phyloP scores from a whole-genome alignment of 2,329 filamentous ascomycete genomes.

The Xylariaceae sp. region DNA sequence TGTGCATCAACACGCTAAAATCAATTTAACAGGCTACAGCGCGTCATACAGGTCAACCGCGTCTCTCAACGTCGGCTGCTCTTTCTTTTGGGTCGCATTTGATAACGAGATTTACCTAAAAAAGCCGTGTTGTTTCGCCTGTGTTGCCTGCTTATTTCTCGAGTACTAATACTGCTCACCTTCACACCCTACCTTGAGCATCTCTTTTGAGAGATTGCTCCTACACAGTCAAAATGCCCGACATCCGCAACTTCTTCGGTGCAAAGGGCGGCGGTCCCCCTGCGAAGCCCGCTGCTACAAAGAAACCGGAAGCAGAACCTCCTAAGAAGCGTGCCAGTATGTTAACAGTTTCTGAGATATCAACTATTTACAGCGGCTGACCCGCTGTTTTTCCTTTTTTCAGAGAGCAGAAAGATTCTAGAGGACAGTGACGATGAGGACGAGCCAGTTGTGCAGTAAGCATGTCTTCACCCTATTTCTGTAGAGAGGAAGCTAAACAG shows the following conservation, averaged over 20 bases:
- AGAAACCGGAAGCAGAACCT: conserved; percentile 42
- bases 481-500: conserved; percentile 15
- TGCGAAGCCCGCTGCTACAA: conserved; percentile 43
- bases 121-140: too few species aligned
- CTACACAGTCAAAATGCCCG: conserved; percentile 61
- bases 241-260: conserved; percentile 89
- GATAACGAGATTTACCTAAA: too few species aligned
- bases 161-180: conserved; percentile 1
- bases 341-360: conserved; percentile 18
- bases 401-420: conserved; percentile 63
- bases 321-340: conserved; percentile 45
- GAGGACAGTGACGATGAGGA: conserved; percentile 81
- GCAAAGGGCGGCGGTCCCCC: conserved; percentile 62
- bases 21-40: conserved; percentile 4
- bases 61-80: conserved; percentile 7
- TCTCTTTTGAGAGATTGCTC: neutral
- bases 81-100: neutral
- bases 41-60: conserved; percentile 19
- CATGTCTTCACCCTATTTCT: neutral
- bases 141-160: neutral
- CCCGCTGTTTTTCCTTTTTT: conserved; percentile 4
- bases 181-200: neutral
- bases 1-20: too few species aligned
- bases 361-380: neutral
- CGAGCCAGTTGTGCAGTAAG: conserved; percentile 46